Base-by-base conservation (phyloP, 495 filamentous ascomycete genomes). In the Glutinoglossum americanum region DNA sequence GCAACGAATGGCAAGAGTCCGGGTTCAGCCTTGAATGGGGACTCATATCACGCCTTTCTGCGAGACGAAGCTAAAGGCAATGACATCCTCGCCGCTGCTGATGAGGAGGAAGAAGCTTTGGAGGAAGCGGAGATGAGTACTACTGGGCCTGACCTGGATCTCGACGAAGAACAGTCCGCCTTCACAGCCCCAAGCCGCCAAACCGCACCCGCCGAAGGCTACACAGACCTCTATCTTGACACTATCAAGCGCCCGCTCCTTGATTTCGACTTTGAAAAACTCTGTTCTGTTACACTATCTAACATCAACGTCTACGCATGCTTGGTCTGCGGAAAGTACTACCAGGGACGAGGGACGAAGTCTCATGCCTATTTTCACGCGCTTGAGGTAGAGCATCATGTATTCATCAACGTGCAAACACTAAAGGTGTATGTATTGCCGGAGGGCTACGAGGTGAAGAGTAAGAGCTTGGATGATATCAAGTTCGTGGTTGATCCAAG, bases 221-320 rank as follows among this genome's bases (percentile, higher is more conserved):
- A 94, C 69, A 81, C 81, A 59, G 93, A 99, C 68, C 80, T 99
- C 32, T 99, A 99, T 67, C 84, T 99, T 55, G 93, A 99, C 70
- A 97, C 90, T 1, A 90, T 99, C 69, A 81, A 96, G 70, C 87
- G 92, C 41, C 71, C 70, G 32, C 71, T 94, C 17, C 80, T 94
- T 19, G 89, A 94, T 68, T 94, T 94, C 64, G 92, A 99, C 67
- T 99, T 99, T 67, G 90, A 97, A 65, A 97, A 97, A 74, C 79
- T 94, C 21, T 99, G 92, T 73, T 97, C 93, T 1, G 74, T 97
- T 61, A 90, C 85, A 26, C 73, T 99, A 10, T 94, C 89, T 23
- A 97, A 96, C 65, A 96, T 96, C 72, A 97, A 99, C 63, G 89
- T 99, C 54, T 99, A 99, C 68, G 92, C 93, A 2, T 99, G 92